Conservation (phyloP, 805 yeast genomes). For the Yamadazyma kitorensis region DNA sequence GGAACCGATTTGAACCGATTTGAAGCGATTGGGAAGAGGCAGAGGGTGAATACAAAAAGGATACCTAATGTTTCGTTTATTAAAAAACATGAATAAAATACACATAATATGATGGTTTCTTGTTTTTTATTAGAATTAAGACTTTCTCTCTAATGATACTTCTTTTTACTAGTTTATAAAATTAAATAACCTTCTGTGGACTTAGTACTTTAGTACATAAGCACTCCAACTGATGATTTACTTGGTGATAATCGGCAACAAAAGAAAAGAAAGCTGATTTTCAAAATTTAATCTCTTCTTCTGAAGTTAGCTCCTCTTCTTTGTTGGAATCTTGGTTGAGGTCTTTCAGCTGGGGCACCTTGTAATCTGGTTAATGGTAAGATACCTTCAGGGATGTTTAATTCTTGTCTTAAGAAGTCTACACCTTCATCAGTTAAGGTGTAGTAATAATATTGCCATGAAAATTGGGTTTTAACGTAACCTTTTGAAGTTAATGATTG, state of each 20-base stretch:
- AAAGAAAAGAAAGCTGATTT: no score
- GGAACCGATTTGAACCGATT: neutral
- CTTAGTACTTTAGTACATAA: no score
- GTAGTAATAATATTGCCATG: conserved; percentile 99
- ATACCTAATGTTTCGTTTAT: conserved; percentile 16
- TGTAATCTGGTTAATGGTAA: conserved; percentile 98
- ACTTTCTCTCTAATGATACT: no score
- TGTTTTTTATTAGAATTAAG: no score
- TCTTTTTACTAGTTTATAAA: no score
- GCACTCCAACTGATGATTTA: no score
- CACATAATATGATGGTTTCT: conserved; percentile 9
- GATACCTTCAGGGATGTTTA: conserved; percentile 97
- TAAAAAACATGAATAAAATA: conserved; percentile 16
- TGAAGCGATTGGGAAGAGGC: neutral
- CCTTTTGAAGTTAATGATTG: conserved; percentile 99
- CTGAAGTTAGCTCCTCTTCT: conserved; percentile 58
- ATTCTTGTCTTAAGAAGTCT: conserved; percentile 95
- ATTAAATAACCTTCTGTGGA: no score
- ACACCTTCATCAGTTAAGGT: conserved; percentile 99
- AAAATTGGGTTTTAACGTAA: conserved; percentile 98
- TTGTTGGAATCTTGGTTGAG: conserved; percentile 46
- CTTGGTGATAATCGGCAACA: no score
- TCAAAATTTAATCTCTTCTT: conserved; percentile 46
- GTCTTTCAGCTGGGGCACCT: conserved; percentile 84
- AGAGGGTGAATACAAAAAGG: no score